Evolutionary conservation across 1,139 yeast species (phyloP).

Genomic region (Pichia sp.): DNA sequence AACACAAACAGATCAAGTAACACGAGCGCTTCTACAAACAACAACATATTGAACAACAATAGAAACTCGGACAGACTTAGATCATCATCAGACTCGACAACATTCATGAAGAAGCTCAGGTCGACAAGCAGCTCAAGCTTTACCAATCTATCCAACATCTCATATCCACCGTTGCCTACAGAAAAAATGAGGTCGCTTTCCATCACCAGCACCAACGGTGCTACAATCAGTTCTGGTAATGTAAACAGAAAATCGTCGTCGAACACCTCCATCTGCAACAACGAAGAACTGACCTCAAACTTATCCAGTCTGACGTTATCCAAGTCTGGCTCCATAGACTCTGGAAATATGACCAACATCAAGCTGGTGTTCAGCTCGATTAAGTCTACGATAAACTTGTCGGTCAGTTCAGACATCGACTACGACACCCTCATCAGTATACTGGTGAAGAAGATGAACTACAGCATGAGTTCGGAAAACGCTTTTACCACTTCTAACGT

Average conservation of each 20-base stretch:
- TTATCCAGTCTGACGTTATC: slow-evolving; percentile 22
- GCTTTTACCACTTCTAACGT: slow-evolving; percentile 30
- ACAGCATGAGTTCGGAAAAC: slow-evolving; percentile 35
- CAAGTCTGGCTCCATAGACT: background rate
- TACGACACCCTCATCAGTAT: slow-evolving; percentile 45
- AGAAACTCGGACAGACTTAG: slow-evolving; percentile 14
- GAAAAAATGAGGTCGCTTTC: slow-evolving; percentile 32
- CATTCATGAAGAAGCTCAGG: slow-evolving; percentile 25
- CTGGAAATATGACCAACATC: slow-evolving; percentile 36
- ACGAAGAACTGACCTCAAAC: slow-evolving; percentile 16
- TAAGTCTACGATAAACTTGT: slow-evolving; percentile 40
- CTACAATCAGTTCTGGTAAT: background rate
- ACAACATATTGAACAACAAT: slow-evolving; percentile 1
- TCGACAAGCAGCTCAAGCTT: slow-evolving; percentile 29
- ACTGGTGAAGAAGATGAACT: slow-evolving; percentile 42
- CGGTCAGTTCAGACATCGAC: slow-evolving; percentile 44
- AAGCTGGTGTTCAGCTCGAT: slow-evolving; percentile 40
- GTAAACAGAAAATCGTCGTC: slow-evolving; percentile 14
- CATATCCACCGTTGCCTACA: slow-evolving; percentile 27
- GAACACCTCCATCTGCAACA: slow-evolving; percentile 8
- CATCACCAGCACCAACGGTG: slow-evolving; percentile 17
- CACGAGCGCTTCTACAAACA: slow-evolving; percentile 9
- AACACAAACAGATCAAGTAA: slow-evolving; percentile 17
- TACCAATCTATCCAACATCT: slow-evolving; percentile 19
- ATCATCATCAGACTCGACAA: slow-evolving; percentile 26